These are phyloP conservation scores for Fusarium sp. DNA, from an alignment of 2,329 filamentous ascomycete genomes.

Conservation along the genomic window DNA sequence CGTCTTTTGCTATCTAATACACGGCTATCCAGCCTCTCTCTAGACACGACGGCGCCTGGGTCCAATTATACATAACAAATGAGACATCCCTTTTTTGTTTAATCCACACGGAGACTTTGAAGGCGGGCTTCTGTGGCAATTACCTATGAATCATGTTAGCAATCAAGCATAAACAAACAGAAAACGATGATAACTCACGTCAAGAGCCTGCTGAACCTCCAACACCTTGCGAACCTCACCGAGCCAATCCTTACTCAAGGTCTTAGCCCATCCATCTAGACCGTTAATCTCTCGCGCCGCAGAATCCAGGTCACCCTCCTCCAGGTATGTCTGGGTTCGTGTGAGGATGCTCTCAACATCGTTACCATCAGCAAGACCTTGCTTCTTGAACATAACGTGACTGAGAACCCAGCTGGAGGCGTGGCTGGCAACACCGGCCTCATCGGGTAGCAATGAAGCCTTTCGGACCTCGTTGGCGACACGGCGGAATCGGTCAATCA, in stretches of 20 bases:
- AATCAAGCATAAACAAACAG: not conserved
- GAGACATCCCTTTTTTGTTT: constrained; percentile 50
- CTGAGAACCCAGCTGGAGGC: constrained; percentile 90
- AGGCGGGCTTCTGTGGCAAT: constrained; percentile 91
- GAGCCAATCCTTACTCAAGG: constrained; percentile 93
- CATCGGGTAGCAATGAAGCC: constrained; percentile 89
- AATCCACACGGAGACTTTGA: constrained; percentile 88
- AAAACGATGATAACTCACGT: constrained; percentile 71
- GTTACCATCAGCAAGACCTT: constrained; percentile 81
- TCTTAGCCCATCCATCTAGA: constrained; percentile 93
- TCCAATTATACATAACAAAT: constrained; percentile 55
- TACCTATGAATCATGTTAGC: constrained; percentile 65
- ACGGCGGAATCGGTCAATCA: constrained; percentile 95
- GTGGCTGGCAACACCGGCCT: constrained; percentile 94
- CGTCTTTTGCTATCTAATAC: constrained; percentile 56
- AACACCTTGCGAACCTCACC: constrained; percentile 90
- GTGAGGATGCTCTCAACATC: constrained; percentile 96
- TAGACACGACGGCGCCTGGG: constrained; percentile 46
- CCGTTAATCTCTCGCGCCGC: constrained; percentile 96
- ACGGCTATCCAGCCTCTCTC: constrained; percentile 48
- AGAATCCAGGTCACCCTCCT: constrained; percentile 92
- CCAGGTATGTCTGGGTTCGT: constrained; percentile 87
- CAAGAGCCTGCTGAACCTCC: constrained; percentile 95
- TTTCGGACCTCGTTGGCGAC: constrained; percentile 95
- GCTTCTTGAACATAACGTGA: constrained; percentile 97